Conservation (phyloP, 2,329 filamentous ascomycete species). For the Trichoderma guizhouense region DNA sequence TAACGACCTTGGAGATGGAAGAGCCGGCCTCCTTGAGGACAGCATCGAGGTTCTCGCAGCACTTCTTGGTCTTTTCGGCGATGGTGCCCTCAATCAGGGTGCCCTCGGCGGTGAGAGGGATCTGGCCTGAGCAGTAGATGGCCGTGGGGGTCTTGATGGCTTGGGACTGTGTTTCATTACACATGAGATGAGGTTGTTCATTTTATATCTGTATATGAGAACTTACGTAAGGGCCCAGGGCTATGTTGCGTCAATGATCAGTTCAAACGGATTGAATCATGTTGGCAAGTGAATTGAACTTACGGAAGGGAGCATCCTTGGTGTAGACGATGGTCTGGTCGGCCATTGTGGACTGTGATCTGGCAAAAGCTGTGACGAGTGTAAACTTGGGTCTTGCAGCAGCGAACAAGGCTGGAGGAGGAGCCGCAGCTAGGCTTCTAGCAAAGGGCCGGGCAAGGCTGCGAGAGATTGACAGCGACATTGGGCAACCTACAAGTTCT, state of each 20-base stretch:
- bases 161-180: conserved; percentile 49
- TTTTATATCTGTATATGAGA: not conserved
- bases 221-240: conserved; percentile 62
- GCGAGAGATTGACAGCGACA: conserved; percentile 26
- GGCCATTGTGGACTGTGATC: conserved; percentile 42
- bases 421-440: conserved; percentile 9
- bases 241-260: conserved; percentile 32
- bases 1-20: conserved; percentile 75
- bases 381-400: conserved; percentile 29
- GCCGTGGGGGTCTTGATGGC: conserved; percentile 63
- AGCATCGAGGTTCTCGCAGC: conserved; percentile 75
- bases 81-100: conserved; percentile 58
- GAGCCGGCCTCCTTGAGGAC: conserved; percentile 81
- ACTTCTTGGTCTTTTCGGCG: conserved; percentile 59
- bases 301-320: conserved; percentile 58
- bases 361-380: conserved; percentile 27
- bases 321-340: conserved; percentile 52
- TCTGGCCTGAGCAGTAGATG: conserved; percentile 69
- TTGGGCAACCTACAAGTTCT: conserved; percentile 26
- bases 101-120: conserved; percentile 61
- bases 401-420: conserved; percentile 11
- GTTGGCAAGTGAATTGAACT: conserved; percentile 28
- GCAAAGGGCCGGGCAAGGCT: conserved; percentile 20
- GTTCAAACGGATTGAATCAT: not conserved
- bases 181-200: not conserved